Conservation (phyloP, 2,329 filamentous ascomycete species). For the Alternaria rosae region DNA sequence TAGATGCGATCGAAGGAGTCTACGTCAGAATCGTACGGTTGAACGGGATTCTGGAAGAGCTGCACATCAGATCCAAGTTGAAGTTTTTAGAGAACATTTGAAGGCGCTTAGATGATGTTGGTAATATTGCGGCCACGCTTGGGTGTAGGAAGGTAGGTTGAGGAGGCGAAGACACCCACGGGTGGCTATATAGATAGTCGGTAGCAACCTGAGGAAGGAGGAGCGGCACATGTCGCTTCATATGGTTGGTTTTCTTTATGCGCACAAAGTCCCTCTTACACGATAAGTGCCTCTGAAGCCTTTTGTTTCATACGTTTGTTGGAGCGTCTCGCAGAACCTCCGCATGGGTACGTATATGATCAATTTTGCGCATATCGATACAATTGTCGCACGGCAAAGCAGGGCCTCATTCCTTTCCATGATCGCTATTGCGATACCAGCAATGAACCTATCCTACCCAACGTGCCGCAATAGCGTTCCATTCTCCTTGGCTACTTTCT, state of each 20-base stretch:
- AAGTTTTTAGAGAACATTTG: too few species aligned
- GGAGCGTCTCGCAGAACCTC: neutral
- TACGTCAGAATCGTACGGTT: neutral
- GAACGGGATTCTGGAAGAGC: neutral
- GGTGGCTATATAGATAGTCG: neutral
- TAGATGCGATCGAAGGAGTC: neutral
- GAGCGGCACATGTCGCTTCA: too few species aligned
- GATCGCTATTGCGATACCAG: neutral
- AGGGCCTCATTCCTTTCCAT: too few species aligned
- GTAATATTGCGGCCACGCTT: neutral
- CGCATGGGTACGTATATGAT: accelerated
- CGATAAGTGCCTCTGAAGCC: too few species aligned
- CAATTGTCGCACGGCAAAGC: too few species aligned
- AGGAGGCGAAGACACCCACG: neutral
- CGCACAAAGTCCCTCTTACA: too few species aligned
- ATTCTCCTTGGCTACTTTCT: neutral
- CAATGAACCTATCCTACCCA: neutral
- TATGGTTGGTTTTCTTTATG: too few species aligned
- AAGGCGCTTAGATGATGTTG: accelerated
- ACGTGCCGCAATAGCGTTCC: too few species aligned
- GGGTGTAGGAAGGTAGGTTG: neutral
- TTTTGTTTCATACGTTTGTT: too few species aligned
- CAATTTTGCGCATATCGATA: too few species aligned
- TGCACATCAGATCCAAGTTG: too few species aligned
- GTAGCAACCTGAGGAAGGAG: accelerated